A percentile compares a stretch with the other conserved stretches of the same genome.
These are phyloP conservation scores for Spergularia azorica DNA, from an alignment of 179 eudicot species.

Conservation along the genomic window DNA sequence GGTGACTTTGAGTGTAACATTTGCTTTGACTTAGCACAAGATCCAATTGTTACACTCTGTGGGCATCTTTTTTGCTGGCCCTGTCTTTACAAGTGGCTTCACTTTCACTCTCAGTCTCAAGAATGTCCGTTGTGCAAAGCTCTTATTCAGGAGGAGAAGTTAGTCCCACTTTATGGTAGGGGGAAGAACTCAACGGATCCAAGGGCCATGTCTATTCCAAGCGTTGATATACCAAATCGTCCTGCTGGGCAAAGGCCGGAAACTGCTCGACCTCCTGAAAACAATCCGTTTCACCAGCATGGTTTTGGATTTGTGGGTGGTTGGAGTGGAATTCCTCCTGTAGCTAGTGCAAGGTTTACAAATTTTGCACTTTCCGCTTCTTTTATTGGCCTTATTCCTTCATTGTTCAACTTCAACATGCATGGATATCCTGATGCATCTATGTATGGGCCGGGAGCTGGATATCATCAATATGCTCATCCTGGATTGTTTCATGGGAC, in stretches of 20 bases:
- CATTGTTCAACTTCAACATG: slow-evolving; percentile 67
- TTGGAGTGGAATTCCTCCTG: slow-evolving; percentile 58
- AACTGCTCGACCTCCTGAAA: slow-evolving; percentile 63
- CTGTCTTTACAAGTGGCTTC: slow-evolving; percentile 85
- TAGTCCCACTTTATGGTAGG: slow-evolving; percentile 75
- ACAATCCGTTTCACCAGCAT: slow-evolving; percentile 50
- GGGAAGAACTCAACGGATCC: slow-evolving; percentile 76
- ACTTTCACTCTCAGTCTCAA: slow-evolving; percentile 52
- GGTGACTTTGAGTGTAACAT: slow-evolving; percentile 80
- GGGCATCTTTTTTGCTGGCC: slow-evolving; percentile 94
- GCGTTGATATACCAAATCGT: slow-evolving; percentile 60
- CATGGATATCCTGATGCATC: slow-evolving; percentile 58
- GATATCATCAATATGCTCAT: slow-evolving; percentile 25
- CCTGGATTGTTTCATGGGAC: slow-evolving; percentile 28
- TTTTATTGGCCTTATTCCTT: slow-evolving; percentile 69
- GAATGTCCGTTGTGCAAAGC: slow-evolving; percentile 90
- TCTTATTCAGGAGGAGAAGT: slow-evolving; percentile 59
- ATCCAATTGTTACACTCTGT: slow-evolving; percentile 76
- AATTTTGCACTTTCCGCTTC: slow-evolving; percentile 63
- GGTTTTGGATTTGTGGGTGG: slow-evolving; percentile 73
- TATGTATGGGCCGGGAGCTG: slow-evolving; percentile 56
- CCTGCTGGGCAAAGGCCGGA: slow-evolving; percentile 80
- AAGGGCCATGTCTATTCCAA: slow-evolving; percentile 60
- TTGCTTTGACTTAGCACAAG: slow-evolving; percentile 81
- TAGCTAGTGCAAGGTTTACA: slow-evolving; percentile 60